Evolutionary conservation across 2,329 filamentous ascomycete species (phyloP).

Genomic region (Aspergillus caelatus): DNA sequence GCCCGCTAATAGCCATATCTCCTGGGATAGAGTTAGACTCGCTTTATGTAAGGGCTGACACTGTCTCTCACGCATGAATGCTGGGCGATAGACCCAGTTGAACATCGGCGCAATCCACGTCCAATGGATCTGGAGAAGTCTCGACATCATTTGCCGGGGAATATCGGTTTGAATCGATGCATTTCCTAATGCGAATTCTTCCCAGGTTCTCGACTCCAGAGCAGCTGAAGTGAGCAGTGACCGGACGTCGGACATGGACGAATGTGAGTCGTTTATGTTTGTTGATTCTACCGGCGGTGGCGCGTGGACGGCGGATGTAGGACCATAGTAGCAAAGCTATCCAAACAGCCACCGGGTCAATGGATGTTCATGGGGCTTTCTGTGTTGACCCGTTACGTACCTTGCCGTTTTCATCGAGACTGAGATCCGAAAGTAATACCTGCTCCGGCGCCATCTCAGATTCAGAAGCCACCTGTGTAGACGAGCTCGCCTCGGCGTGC

Average conservation of each 20-base stretch:
- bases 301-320: constrained; percentile 4
- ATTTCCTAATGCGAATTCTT: constrained; percentile 6
- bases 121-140: constrained; percentile 32
- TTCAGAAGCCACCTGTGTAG: not conserved
- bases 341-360: not conserved
- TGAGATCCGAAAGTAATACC: not conserved
- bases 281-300: not conserved
- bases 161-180: constrained; percentile 25
- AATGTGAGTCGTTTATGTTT: not conserved
- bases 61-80: constrained; percentile 28
- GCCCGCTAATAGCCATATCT: constrained; percentile 24
- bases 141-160: constrained; percentile 25
- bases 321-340: constrained; percentile 5
- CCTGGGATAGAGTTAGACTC: not conserved
- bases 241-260: constrained; percentile 2
- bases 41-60: not conserved
- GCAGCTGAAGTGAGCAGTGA: constrained; percentile 9
- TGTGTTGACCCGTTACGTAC: not conserved
- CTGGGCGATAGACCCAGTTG: constrained; percentile 32
- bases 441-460: not conserved
- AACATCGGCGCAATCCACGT: constrained; percentile 33
- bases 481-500: not conserved
- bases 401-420: constrained; percentile 3
- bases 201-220: constrained; percentile 7
- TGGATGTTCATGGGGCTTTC: not conserved